Evolutionary conservation across 257 asterid genomes (phyloP).

Genomic region (Rehmannia glutinosa): DNA sequence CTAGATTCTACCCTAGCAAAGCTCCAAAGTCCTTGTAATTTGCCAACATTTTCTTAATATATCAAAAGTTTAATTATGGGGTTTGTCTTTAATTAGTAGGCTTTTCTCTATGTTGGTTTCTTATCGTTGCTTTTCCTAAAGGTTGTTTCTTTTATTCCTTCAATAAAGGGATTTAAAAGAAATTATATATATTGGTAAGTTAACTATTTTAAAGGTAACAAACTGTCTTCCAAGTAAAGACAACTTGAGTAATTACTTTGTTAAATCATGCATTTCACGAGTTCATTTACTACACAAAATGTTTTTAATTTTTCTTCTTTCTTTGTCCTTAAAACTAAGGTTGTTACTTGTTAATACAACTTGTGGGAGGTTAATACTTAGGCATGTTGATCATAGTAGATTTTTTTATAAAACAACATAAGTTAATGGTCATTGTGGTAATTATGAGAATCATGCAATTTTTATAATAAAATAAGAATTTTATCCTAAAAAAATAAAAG

Average conservation of each 20-base stretch:
- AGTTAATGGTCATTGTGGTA: no score
- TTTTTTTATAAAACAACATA: no score
- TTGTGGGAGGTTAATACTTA: no score
- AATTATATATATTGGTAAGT: background rate
- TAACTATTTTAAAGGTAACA: background rate
- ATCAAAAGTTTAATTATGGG: background rate
- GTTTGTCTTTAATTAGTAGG: conserved; percentile 5
- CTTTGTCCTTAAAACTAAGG: no score
- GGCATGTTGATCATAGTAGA: no score
- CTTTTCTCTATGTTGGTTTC: conserved; percentile 21
- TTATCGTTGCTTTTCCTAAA: conserved; percentile 22
- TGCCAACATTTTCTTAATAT: background rate
- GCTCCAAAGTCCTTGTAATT: no score
- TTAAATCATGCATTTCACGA: background rate
- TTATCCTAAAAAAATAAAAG: no score
- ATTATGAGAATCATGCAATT: no score
- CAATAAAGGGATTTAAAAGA: conserved; percentile 17
- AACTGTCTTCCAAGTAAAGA: conserved; percentile 32
- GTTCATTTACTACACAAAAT: background rate
- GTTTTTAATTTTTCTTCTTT: no score
- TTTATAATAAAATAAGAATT: no score
- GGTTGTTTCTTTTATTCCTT: conserved; percentile 10
- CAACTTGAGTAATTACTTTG: conserved; percentile 12
- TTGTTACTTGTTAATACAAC: no score
- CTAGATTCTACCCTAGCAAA: conserved; percentile 14